Evolutionary conservation across 2,329 filamentous ascomycete species (phyloP).

Genomic region (Diaporthe citrichinensis): DNA sequence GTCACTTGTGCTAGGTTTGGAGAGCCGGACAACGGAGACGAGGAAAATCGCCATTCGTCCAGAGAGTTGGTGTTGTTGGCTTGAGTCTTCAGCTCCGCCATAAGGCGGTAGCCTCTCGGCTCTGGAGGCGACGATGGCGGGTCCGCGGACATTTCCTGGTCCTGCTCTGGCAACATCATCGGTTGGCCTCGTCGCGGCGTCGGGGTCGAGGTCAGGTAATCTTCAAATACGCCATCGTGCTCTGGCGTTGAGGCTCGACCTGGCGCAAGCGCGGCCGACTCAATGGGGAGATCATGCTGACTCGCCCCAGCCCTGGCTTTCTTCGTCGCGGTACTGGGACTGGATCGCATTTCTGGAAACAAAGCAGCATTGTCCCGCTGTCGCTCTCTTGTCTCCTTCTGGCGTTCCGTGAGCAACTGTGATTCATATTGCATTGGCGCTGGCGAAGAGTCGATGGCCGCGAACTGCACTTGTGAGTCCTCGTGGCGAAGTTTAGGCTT

Average conservation of each 20-base stretch:
- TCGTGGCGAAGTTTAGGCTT: slow-evolving; percentile 78
- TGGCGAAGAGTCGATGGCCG: slow-evolving; percentile 74
- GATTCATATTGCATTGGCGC: slow-evolving; percentile 69
- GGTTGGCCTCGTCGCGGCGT: slow-evolving; percentile 71
- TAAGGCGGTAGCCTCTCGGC: slow-evolving; percentile 65
- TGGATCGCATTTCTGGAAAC: slow-evolving; percentile 78
- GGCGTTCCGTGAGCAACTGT: slow-evolving; percentile 82
- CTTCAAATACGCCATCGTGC: slow-evolving; percentile 58
- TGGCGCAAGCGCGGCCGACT: slow-evolving; percentile 25
- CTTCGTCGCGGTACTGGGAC: slow-evolving; percentile 50
- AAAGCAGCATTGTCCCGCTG: slow-evolving; percentile 77
- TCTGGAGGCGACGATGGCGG: slow-evolving; percentile 72
- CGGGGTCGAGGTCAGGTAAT: slow-evolving; percentile 72
- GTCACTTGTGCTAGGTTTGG: slow-evolving; percentile 56
- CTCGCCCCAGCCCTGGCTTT: slow-evolving; percentile 20
- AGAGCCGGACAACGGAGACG: slow-evolving; percentile 68
- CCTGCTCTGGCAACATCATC: slow-evolving; percentile 61
- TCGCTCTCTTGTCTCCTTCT: slow-evolving; percentile 82
- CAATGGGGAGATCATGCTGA: slow-evolving; percentile 13
- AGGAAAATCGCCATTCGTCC: slow-evolving; percentile 68
- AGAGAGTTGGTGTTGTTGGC: slow-evolving; percentile 58
- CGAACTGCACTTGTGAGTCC: slow-evolving; percentile 86
- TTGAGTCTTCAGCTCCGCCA: slow-evolving; percentile 66
- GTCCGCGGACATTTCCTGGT: slow-evolving; percentile 62
- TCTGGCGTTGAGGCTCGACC: slow-evolving; percentile 62